Evolutionary conservation across 192 early-diverging fungal genomes (phyloP), one percentile per base, ranked within the genome.

Genomic region (Tieghemiomyces parasiticus): DNA sequence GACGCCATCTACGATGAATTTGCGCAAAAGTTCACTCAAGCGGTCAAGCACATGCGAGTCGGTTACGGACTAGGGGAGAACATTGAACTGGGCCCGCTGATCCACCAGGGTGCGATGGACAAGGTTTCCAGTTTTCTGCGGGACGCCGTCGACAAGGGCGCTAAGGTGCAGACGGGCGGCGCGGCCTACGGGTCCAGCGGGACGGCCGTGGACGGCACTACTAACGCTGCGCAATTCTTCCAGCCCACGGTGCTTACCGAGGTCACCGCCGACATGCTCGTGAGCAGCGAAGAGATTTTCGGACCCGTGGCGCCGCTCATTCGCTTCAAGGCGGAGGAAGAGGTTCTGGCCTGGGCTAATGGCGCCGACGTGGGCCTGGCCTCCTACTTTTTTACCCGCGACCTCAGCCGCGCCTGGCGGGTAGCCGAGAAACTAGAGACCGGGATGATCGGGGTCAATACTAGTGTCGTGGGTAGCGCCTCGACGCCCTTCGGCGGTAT

Each of bases 391-490:
- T 94, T 77, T 66, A 86, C 86, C 59, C 67, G 78, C 22, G 84
- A 90, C 63, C 63, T 91, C 19, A 67, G 76, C 6, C 80, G 91
- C 9, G 74, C 83, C 61, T 87, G 82, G 78, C 78, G 87, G 13
- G 85, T 95, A 4, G 80, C 89, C 1, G 89, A 93, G 63, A 68
- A 70, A 10, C 59, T 95, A 44, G 81, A 93, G 59, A 77, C 83
- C 4, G 93, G 93, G 38, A 93, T 93, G 83, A 87, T 93, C n/a
- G 90, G 90, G 25, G 77, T 88, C 31, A 95, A 95, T 64, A 81
- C 83, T 1, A 81, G 81, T n/a, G 56, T 61, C 0, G 71, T 88
- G 35, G 75, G 77, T 25, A 67, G 58, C 4, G 71, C 73, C 24
- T 69, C 67, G 4, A 53, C 59, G 8, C 46, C 46, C 34, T 49